Conservation (phyloP, 306 rosid species). For the Vigna nakashimae region DNA sequence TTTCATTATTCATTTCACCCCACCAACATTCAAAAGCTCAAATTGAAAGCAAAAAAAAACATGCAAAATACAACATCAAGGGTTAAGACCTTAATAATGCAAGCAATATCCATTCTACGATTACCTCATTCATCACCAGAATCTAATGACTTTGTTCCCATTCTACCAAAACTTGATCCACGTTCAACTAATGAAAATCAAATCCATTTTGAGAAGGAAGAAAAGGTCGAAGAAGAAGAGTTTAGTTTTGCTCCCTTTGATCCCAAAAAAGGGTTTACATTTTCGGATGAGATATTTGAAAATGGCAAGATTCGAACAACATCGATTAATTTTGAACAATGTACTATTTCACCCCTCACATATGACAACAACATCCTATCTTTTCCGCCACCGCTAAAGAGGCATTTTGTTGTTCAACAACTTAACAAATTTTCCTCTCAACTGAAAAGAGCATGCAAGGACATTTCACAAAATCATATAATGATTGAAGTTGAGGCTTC, state of each 20-base stretch:
- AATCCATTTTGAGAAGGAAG: background rate
- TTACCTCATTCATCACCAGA: background rate
- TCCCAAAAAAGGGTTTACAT: conserved; percentile 50
- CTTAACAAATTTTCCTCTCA: background rate
- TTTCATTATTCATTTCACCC: background rate
- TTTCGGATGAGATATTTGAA: conserved; percentile 61
- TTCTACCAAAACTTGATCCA: background rate
- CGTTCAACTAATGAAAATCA: background rate
- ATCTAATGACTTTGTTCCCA: background rate
- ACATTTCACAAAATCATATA: background rate
- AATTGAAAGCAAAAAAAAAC: background rate
- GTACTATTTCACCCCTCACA: conserved; percentile 31
- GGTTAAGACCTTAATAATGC: background rate
- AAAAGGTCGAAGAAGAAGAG: background rate
- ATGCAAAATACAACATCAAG: background rate
- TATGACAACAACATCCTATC: background rate
- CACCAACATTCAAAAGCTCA: background rate
- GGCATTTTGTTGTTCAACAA: conserved; percentile 51
- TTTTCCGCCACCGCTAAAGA: conserved; percentile 55
- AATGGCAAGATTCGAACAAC: conserved; percentile 66
- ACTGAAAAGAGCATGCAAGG: background rate
- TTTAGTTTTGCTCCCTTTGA: background rate
- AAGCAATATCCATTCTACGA: background rate
- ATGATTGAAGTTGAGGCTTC: background rate
- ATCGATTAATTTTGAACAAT: conserved; percentile 48